These are phyloP conservation scores for Solanum pimpinellifolium DNA, from an alignment of 257 asterid genomes.

Conservation along the genomic window DNA sequence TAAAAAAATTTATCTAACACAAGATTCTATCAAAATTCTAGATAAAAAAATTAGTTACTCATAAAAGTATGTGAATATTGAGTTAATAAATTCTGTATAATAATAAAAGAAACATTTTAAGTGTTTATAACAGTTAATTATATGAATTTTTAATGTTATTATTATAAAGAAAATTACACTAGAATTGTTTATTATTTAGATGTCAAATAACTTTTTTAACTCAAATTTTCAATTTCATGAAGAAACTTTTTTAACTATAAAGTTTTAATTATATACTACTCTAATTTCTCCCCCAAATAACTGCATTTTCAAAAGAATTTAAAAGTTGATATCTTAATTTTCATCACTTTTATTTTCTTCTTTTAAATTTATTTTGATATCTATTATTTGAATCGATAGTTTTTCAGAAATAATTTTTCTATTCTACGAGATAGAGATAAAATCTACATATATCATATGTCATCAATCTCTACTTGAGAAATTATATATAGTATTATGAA, in stretches of 20 bases:
- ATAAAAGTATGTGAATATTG: too few relatives aligned
- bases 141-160: neutral
- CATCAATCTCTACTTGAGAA: neutral
- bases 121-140: too few relatives aligned
- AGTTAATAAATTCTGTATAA: too few relatives aligned
- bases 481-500: neutral
- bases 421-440: fast-evolving
- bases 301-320: neutral
- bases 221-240: neutral
- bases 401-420: neutral
- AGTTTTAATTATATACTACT: neutral
- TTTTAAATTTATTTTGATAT: neutral
- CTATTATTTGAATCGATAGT: fast-evolving
- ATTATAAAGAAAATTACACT: neutral
- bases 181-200: neutral
- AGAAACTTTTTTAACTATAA: neutral
- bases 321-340: neutral
- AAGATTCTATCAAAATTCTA: too few relatives aligned
- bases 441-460: neutral
- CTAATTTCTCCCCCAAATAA: neutral
- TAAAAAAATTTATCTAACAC: too few relatives aligned
- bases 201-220: neutral
- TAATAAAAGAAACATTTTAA: too few relatives aligned
- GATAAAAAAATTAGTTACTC: too few relatives aligned
- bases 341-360: neutral